Conservation (phyloP, 805 yeast genomes). For the Candida ficus region DNA sequence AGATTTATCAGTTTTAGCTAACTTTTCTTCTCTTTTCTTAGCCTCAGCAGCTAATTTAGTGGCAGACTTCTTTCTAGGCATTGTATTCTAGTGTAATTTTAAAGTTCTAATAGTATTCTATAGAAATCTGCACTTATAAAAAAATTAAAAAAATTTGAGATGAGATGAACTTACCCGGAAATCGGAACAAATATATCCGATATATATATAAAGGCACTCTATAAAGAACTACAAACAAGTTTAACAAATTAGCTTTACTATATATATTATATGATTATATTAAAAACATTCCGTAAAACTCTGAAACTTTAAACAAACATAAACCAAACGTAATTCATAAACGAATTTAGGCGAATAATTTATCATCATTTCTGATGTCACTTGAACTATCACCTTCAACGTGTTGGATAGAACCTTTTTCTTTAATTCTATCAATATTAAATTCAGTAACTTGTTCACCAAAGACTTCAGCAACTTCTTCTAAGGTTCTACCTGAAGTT, state of each 20-base stretch:
- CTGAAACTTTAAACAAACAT: too few species aligned
- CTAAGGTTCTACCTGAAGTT: conserved; percentile 8
- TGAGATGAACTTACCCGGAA: conserved; percentile 2
- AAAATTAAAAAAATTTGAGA: conserved; percentile 1
- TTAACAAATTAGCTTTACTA: too few species aligned
- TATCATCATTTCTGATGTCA: not conserved
- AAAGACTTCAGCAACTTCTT: conserved; percentile 21
- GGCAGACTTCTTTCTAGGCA: conserved; percentile 89
- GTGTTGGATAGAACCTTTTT: conserved; percentile 15
- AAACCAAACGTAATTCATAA: too few species aligned
- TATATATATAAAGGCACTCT: too few species aligned
- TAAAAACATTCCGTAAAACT: too few species aligned
- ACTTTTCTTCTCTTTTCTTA: conserved; percentile 23
- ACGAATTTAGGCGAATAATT: too few species aligned
- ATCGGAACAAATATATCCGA: too few species aligned
- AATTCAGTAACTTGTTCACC: conserved; percentile 24
- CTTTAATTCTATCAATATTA: conserved; percentile 12
- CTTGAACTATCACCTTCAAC: conserved; percentile 11
- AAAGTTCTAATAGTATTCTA: too few species aligned
- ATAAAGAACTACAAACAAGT: too few species aligned
- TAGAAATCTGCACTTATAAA: not conserved
- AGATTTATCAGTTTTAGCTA: conserved; percentile 14
- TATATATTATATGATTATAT: too few species aligned
- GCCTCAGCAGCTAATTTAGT: conserved; percentile 62
- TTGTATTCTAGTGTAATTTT: too few species aligned